Conservation (phyloP, 139 green algal genomes). For the Asterochloris erici region DNA sequence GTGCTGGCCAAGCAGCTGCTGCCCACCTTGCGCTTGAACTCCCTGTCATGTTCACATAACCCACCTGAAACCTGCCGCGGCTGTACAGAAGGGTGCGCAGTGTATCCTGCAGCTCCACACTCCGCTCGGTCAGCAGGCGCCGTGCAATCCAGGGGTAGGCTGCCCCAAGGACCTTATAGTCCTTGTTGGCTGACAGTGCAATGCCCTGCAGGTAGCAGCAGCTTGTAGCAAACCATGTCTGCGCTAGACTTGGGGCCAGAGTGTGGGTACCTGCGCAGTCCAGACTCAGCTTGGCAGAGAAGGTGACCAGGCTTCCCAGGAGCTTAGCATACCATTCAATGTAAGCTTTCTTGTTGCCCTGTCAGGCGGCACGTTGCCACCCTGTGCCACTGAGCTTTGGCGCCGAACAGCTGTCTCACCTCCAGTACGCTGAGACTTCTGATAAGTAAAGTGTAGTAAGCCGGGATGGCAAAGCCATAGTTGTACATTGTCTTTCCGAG, state of each 20-base stretch:
- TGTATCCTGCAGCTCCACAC: slow-evolving; percentile 64
- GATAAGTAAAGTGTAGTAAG: slow-evolving; percentile 91
- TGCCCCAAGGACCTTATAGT: slow-evolving; percentile 88
- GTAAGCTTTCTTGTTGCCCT: neutral
- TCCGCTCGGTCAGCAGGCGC: slow-evolving; percentile 72
- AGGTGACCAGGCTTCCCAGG: neutral
- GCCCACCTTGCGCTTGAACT: too few species aligned
- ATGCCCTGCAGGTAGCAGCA: slow-evolving; percentile 74
- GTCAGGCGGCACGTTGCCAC: neutral
- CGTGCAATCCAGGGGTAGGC: slow-evolving; percentile 86
- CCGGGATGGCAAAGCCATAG: slow-evolving; percentile 78
- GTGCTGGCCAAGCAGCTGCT: too few species aligned
- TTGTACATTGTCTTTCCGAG: slow-evolving; percentile 85
- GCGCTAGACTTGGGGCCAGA: neutral
- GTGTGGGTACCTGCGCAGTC: too few species aligned
- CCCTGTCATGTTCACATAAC: neutral
- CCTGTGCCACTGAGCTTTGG: neutral
- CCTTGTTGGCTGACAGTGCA: slow-evolving; percentile 72
- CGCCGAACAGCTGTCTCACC: slow-evolving; percentile 1
- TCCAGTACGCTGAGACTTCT: slow-evolving; percentile 82
- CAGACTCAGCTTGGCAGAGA: neutral
- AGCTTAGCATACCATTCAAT: neutral
- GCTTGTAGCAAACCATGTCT: neutral
- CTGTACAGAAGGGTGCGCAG: slow-evolving; percentile 81
- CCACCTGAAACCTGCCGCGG: slow-evolving; percentile 28